Base-by-base conservation (phyloP, 2,329 filamentous ascomycete genomes). In the Paecilomyces niveus region DNA sequence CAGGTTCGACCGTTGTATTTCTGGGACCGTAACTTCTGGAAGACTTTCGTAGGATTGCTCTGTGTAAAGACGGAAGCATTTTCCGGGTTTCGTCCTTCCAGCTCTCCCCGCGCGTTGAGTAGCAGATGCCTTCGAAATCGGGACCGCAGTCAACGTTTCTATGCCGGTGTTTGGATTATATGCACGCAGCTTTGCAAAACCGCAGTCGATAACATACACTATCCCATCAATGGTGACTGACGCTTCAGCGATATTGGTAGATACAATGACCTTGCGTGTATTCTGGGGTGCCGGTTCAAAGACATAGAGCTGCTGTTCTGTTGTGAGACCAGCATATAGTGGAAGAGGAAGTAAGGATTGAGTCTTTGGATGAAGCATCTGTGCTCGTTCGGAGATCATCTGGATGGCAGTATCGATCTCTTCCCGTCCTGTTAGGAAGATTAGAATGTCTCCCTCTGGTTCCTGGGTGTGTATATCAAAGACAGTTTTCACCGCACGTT, bases 241-340 rank as follows among this genome's bases (percentile, higher is more conserved):
- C 3, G 94, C 93, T 78, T 99, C 94, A 11, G 94, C 92, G 63
- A 97, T 97, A 70, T 97, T 97, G 59, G 94, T 97, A 3, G 90
- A 89, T 64, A 97, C 87, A 35, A 99, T 89, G 45, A 97, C 89
- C 70, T 97, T 97, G 50, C 94, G 84, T 1, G 87, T 92, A 59
- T 92, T 88, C 61, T 90, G 86, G 0, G 90, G 86, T 1, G 92
- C 80, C 57, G 89, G 86, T 66, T 96, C 91, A 70, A 97, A 97
- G 49, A 97, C 89, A 64, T 92, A 92, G 85, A 96, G 93, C 70
- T 97, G 94, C 68, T 97, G 87, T 63, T 97, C 92, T 8, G 89
- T 91, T 1, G 91, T 85, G 5, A 97, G 82, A 1, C 93, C 94
- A 3, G 94, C 91, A 70, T 95, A 97, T 0, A 97, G 81, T 1